Conservation (phyloP, 2,329 filamentous ascomycete genomes). For the Penicillium italicum region DNA sequence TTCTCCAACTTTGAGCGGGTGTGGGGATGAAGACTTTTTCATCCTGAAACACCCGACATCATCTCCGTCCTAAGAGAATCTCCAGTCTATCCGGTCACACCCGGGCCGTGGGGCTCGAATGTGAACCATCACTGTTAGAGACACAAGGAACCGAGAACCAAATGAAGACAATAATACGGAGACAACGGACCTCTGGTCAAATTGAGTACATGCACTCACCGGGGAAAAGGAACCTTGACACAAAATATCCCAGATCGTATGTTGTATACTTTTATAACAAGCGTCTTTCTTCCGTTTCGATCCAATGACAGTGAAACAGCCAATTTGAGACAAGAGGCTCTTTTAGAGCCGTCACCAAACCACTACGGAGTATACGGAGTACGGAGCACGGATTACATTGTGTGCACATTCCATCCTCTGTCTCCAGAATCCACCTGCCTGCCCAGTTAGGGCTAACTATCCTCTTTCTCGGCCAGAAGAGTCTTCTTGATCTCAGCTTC, state of each 20-base stretch:
- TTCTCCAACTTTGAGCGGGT: neutral
- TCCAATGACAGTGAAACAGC: neutral
- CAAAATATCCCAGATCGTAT: neutral
- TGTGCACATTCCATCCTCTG: neutral
- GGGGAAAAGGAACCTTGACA: neutral
- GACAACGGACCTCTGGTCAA: neutral
- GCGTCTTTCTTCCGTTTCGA: neutral
- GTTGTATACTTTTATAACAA: neutral
- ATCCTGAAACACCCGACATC: constrained; percentile 24
- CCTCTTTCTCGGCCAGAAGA: constrained; percentile 1
- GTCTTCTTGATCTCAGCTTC: constrained; percentile 20
- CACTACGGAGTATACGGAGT: neutral
- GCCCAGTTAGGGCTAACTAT: constrained; percentile 5
- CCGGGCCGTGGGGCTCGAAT: constrained; percentile 18
- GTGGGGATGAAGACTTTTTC: constrained; percentile 9
- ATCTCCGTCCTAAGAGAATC: constrained; percentile 1
- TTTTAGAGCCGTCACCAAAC: neutral
- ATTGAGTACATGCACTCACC: neutral
- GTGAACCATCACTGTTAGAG: neutral
- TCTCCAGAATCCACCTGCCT: constrained; percentile 6
- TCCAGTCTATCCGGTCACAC: constrained; percentile 8
- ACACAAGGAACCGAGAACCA: constrained; percentile 3
- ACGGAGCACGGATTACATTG: neutral
- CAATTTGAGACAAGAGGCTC: neutral
- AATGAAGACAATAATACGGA: neutral